A percentile compares a stretch with the other conserved stretches of the same genome.
These are phyloP conservation scores for Fusarium lyarnte DNA, from an alignment of 2,329 filamentous ascomycete species.

Conservation along the genomic window DNA sequence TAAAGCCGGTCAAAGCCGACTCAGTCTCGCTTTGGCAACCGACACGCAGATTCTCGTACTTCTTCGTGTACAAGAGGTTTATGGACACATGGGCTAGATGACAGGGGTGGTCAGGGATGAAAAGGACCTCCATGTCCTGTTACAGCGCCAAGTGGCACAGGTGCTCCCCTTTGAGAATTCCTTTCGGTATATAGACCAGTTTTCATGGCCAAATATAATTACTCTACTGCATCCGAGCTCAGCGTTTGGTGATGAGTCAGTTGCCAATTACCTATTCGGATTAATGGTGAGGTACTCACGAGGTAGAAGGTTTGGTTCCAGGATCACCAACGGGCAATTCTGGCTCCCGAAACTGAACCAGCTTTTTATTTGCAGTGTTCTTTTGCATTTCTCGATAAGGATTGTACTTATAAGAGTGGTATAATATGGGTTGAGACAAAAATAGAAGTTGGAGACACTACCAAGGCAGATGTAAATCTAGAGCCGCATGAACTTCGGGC, in stretches of 20 bases:
- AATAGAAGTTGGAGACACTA: too few relatives aligned
- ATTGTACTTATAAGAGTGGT: too few relatives aligned
- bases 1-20: not conserved
- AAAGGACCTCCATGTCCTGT: not conserved
- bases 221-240: not conserved
- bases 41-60: not conserved
- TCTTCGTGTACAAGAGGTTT: not conserved
- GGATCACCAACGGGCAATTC: not conserved
- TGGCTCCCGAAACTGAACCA: not conserved
- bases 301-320: not conserved
- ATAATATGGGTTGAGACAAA: too few relatives aligned
- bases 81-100: not conserved
- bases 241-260: not conserved
- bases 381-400: too few relatives aligned
- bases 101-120: not conserved
- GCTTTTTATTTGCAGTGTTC: too few relatives aligned
- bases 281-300: not conserved
- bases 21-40: accelerated
- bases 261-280: too few relatives aligned
- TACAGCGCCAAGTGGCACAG: not conserved
- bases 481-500: too few relatives aligned
- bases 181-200: not conserved
- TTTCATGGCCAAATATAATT: not conserved
- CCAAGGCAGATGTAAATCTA: too few relatives aligned
- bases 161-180: not conserved